These are phyloP conservation scores for Tetrapisispora arboricola DNA, from an alignment of 805 yeast genomes.

Conservation along the genomic window DNA sequence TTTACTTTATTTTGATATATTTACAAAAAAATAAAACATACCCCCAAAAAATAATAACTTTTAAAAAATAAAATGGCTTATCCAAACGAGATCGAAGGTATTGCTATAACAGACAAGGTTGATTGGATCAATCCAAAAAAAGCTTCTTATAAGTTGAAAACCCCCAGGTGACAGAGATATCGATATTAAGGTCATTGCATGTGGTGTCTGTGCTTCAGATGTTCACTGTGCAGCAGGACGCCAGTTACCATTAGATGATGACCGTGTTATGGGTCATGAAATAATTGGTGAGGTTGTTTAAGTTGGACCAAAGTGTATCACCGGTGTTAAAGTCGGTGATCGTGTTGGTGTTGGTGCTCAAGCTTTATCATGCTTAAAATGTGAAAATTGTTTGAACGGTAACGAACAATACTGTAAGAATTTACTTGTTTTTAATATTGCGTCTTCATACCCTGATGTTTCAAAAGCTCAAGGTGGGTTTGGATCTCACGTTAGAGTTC, in stretches of 20 bases:
- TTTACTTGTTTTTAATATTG: constrained; percentile 39
- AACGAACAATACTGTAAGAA: constrained; percentile 50
- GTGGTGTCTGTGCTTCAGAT: constrained; percentile 64
- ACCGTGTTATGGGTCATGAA: constrained; percentile 59
- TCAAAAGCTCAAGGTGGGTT: constrained; percentile 54
- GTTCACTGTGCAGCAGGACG: constrained; percentile 17
- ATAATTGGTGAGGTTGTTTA: constrained; percentile 49
- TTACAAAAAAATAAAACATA: no score
- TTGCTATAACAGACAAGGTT: constrained; percentile 39
- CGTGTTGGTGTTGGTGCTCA: constrained; percentile 78
- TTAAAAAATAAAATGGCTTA: constrained; percentile 16
- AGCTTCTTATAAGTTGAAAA: constrained; percentile 40
- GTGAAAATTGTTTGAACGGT: constrained; percentile 45
- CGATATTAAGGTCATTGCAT: constrained; percentile 47
- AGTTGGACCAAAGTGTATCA: constrained; percentile 47
- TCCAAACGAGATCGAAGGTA: constrained; percentile 47
- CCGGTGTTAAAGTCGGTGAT: constrained; percentile 50
- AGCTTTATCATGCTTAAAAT: constrained; percentile 47
- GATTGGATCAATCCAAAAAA: constrained; percentile 50
- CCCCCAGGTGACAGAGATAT: constrained; percentile 37
- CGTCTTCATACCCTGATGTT: constrained; percentile 36
- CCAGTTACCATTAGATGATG: constrained; percentile 15
- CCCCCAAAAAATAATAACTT: no score
- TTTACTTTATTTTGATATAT: no score
- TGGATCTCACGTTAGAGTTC: constrained; percentile 53